Percentiles rank a stretch among this genome's conserved stretches.
Evolutionary conservation across 1,139 yeast species (phyloP).

Genomic region (Kodamaea ohmeri): DNA sequence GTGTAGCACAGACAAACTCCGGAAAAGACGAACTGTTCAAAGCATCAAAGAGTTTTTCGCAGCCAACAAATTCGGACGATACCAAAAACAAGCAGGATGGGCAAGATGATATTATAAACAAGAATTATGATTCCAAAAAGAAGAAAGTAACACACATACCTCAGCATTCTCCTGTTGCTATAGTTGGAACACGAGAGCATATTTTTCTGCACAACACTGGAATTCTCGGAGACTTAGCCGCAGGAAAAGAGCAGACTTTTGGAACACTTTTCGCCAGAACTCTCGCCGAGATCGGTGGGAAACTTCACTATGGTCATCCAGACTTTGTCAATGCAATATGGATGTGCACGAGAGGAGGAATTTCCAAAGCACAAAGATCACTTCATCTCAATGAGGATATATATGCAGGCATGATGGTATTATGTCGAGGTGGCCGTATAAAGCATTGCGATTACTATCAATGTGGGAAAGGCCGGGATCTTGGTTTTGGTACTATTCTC

Average conservation of each 20-base stretch:
- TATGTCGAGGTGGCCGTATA: slow-evolving; percentile 78
- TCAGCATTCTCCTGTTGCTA: slow-evolving; percentile 62
- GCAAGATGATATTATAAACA: no score
- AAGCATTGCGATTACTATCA: slow-evolving; percentile 87
- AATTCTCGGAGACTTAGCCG: slow-evolving; percentile 86
- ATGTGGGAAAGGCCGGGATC: slow-evolving; percentile 89
- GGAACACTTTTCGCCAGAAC: slow-evolving; percentile 89
- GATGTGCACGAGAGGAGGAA: slow-evolving; percentile 89
- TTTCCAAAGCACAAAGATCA: slow-evolving; percentile 86
- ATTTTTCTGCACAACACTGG: slow-evolving; percentile 86
- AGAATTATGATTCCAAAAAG: no score
- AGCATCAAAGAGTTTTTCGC: no score
- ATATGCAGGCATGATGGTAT: slow-evolving; percentile 86
- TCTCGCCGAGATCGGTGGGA: slow-evolving; percentile 81
- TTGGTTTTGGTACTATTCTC: slow-evolving; percentile 80
- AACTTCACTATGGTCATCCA: slow-evolving; percentile 89
- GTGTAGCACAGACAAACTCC: no score
- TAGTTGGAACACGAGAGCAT: slow-evolving; percentile 85
- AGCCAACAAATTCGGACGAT: no score
- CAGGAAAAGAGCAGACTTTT: slow-evolving; percentile 91
- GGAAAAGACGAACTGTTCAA: no score
- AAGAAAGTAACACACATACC: neutral
- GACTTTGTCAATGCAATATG: slow-evolving; percentile 81
- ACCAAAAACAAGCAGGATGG: no score
- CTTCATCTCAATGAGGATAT: slow-evolving; percentile 86